Conservation (phyloP, 192 early-diverging fungal species). For the Coemansia reversa region DNA sequence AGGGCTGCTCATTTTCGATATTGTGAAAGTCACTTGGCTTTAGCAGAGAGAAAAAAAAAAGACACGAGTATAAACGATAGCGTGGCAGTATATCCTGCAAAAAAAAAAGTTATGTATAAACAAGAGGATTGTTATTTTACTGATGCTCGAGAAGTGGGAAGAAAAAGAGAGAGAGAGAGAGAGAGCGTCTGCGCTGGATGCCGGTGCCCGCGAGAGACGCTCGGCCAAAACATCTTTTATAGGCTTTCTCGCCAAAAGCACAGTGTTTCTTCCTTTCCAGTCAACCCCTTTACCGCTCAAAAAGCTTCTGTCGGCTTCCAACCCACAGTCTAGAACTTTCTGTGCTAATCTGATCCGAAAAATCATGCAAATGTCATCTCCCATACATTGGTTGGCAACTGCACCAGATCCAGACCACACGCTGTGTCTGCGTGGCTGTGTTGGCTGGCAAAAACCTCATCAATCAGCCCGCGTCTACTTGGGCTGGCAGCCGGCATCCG, state of each 20-base stretch:
- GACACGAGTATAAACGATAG: neutral
- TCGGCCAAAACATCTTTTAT: neutral
- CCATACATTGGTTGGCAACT: neutral
- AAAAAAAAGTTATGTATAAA: slow-evolving; percentile 23
- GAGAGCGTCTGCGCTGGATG: slow-evolving; percentile 4
- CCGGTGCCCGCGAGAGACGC: neutral
- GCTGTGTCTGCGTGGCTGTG: no score
- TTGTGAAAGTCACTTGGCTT: neutral
- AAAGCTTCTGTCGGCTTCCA: neutral
- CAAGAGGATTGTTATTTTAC: slow-evolving; percentile 6
- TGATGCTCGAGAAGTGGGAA: neutral
- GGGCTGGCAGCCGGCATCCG: slow-evolving; percentile 14
- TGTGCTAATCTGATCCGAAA: neutral
- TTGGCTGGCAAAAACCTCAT: no score
- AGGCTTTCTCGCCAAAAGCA: neutral
- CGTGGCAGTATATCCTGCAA: neutral
- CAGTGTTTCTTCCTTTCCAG: neutral
- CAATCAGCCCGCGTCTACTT: neutral
- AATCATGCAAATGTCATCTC: neutral
- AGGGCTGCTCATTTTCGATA: slow-evolving; percentile 42
- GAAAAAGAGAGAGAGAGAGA: neutral
- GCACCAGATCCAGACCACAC: no score
- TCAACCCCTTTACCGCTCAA: neutral
- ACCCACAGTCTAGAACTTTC: neutral
- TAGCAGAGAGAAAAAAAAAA: neutral